A percentile compares a stretch with the other conserved stretches of the same genome.
Evolutionary conservation across 2,329 filamentous ascomycete species (phyloP).

Genomic region (Colletotrichum truncatum): DNA sequence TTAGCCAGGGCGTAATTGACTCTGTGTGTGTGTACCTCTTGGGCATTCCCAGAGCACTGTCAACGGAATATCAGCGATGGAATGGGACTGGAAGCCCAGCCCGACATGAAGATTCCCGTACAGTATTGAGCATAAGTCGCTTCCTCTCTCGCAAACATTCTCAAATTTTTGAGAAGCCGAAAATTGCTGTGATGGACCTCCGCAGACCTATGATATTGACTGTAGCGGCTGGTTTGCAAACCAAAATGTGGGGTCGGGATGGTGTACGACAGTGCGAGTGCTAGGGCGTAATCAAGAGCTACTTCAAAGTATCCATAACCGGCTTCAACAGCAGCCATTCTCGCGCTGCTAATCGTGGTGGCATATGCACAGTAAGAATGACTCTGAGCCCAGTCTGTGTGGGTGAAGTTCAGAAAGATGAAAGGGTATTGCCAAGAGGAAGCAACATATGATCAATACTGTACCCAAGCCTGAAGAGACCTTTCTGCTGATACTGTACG

Average conservation of each 20-base stretch:
- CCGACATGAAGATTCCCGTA: neutral
- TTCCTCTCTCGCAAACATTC: neutral
- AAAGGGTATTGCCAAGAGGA: neutral
- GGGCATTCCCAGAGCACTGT: no score
- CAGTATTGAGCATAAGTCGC: neutral
- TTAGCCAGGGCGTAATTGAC: no score
- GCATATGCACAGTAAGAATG: neutral
- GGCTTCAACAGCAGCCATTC: neutral
- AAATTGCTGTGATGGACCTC: neutral
- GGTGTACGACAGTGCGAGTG: neutral
- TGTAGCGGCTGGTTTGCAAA: neutral
- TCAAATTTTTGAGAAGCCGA: neutral
- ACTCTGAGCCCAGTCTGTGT: neutral
- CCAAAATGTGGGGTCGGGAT: neutral
- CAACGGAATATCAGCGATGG: no score
- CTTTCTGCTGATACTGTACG: no score
- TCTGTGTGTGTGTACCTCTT: no score
- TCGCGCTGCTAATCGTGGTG: neutral
- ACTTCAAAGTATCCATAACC: neutral
- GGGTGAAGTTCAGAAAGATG: neutral
- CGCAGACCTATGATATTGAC: neutral
- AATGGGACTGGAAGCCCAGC: no score
- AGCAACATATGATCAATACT: neutral
- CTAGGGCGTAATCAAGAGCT: neutral
- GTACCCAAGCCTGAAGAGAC: no score